Base-by-base conservation (phyloP, 2,329 filamentous ascomycete genomes). In the Fusarium nisikadoi region DNA sequence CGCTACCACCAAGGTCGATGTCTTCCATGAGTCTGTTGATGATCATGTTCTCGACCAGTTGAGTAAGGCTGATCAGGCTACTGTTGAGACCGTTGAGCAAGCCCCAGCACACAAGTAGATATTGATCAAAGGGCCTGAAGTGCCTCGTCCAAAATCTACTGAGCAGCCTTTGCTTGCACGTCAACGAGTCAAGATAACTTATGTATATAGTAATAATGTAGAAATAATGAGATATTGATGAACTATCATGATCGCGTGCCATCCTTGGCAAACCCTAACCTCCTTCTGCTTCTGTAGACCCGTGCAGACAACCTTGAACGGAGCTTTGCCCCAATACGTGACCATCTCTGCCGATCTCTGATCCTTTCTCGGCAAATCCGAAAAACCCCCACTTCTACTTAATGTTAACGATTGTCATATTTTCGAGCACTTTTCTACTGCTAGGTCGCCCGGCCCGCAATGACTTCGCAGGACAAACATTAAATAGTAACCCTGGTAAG, bases 1-100 rank as follows among this genome's bases (percentile, higher is more conserved):
- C 79, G 87, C 89, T 13, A 78, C 79, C n/a, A 89, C 88, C 1
- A 75, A 87, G 67, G 87, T 90, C 14, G 84, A 90, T 55, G 88
- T 88, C 12, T 89, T 90, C 66, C 83, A 84, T 46, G 86, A 87
- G 75, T 79, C 81, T 10, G 80, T 89, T 16, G 83, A 86, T 46
- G 82, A 81, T n/a, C 81, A 83, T 19, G 80, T 87, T 6, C 80
- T 89, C 76, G 79, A 84, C 43, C 82, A 82, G 39, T 88, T 88
- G 73, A 76, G 84, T 76, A 77, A 85, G 59, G 73, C 76, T n/a
- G 69, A 57, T 3, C 45, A 68, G 1, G 43, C 65, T 33, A 63
- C 58, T 8, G 65, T 68, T 4, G 65, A 68, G 57, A 68, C 65
- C 2, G 33, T 68, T 2, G 65, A 68, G 45, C 42, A 69, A 46